These are phyloP conservation scores for Colletotrichum sp. DNA, from an alignment of 2,329 filamentous ascomycete genomes.

Conservation along the genomic window DNA sequence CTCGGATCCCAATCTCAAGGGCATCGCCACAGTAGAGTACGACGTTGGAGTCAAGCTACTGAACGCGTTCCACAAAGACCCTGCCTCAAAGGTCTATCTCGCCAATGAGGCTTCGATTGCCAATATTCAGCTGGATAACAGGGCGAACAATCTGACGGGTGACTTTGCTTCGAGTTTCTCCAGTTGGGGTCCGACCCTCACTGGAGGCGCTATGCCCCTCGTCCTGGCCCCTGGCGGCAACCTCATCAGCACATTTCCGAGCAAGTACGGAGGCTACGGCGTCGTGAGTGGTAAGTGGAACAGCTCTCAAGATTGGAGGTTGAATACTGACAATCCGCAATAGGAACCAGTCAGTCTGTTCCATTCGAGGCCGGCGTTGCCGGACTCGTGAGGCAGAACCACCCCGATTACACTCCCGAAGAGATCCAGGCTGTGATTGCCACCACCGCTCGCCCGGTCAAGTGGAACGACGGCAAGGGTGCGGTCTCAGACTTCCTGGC, in stretches of 20 bases:
- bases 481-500: neutral
- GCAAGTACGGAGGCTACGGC: slow-evolving; percentile 36
- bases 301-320: too few relatives aligned
- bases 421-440: slow-evolving; percentile 26
- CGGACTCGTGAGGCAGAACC: slow-evolving; percentile 27
- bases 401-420: slow-evolving; percentile 23
- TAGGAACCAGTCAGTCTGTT: slow-evolving; percentile 51
- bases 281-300: slow-evolving; percentile 31
- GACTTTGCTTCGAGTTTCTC: slow-evolving; percentile 26
- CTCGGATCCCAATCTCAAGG: neutral
- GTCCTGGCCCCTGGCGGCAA: slow-evolving; percentile 42
- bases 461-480: slow-evolving; percentile 24
- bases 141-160: neutral
- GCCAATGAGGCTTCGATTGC: neutral
- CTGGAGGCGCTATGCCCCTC: slow-evolving; percentile 44
- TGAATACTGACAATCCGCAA: neutral
- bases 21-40: neutral
- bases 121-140: neutral
- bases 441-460: slow-evolving; percentile 25
- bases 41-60: neutral
- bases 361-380: slow-evolving; percentile 44
- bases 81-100: neutral
- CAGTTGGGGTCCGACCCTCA: slow-evolving; percentile 47
- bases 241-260: slow-evolving; percentile 43
- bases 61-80: neutral